These are phyloP conservation scores for Henckelia pumila DNA, from an alignment of 257 asterid species.

Conservation along the genomic window DNA sequence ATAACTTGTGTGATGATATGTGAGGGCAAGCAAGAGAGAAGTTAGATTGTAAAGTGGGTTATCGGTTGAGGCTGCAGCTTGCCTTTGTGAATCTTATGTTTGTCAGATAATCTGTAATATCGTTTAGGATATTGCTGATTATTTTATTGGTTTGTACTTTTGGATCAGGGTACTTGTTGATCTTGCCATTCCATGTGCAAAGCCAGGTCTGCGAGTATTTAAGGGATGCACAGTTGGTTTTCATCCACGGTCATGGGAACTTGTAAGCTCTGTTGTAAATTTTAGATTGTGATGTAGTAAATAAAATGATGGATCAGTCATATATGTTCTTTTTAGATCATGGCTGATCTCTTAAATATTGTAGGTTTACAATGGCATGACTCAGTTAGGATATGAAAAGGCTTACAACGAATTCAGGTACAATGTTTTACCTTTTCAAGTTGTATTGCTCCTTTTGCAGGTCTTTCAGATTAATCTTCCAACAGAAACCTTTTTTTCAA, in stretches of 20 bases:
- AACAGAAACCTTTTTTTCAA: not conserved
- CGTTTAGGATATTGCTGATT: conserved; percentile 18
- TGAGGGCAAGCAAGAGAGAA: conserved; percentile 11
- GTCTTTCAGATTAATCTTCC: not conserved
- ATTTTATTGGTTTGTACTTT: conserved; percentile 25
- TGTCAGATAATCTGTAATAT: conserved; percentile 1
- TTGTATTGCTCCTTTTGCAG: conserved; percentile 9
- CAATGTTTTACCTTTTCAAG: not conserved
- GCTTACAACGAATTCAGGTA: conserved; percentile 78
- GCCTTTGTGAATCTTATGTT: conserved; percentile 1
- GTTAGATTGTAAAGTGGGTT: conserved; percentile 4
- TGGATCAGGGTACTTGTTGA: conserved; percentile 67
- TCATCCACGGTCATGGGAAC: conserved; percentile 93
- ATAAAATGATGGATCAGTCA: conserved; percentile 21
- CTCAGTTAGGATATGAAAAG: conserved; percentile 87
- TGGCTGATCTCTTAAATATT: conserved; percentile 23
- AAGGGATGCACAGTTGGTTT: conserved; percentile 96
- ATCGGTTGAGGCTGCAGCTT: not conserved
- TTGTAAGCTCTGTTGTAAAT: conserved; percentile 42
- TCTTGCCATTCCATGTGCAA: conserved; percentile 87
- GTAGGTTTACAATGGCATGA: conserved; percentile 91
- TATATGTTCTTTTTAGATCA: conserved; percentile 12
- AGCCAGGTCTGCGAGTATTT: conserved; percentile 78
- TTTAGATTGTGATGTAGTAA: conserved; percentile 21
- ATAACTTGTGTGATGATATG: conserved; percentile 16